Evolutionary conservation across 257 asterid species (phyloP).

Genomic region (Fraxinus anomala): DNA sequence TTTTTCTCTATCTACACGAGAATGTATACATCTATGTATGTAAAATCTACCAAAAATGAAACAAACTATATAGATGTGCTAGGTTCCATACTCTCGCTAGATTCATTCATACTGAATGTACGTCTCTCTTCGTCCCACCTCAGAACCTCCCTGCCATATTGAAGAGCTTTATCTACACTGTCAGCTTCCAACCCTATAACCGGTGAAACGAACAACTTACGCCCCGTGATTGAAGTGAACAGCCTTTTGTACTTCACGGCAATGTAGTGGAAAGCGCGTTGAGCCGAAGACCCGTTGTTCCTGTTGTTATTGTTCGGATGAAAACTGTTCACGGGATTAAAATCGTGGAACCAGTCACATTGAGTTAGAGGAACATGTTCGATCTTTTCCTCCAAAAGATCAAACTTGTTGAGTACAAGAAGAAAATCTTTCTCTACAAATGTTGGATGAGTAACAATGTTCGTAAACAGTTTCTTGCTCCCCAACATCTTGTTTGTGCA

Average conservation of each 20-base stretch:
- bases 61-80: constrained; percentile 43
- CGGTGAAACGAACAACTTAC: constrained; percentile 62
- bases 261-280: constrained; percentile 72
- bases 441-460: constrained; percentile 53
- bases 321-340: constrained; percentile 64
- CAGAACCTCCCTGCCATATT: constrained; percentile 63
- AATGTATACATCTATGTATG: constrained; percentile 9
- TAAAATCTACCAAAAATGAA: not conserved
- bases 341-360: constrained; percentile 87
- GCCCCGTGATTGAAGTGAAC: constrained; percentile 43
- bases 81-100: constrained; percentile 64
- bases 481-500: constrained; percentile 69
- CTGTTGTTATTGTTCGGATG: constrained; percentile 37
- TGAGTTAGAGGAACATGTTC: constrained; percentile 54
- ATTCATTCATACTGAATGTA: constrained; percentile 38
- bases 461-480: constrained; percentile 62
- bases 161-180: constrained; percentile 67
- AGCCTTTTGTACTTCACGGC: constrained; percentile 73
- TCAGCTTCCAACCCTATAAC: constrained; percentile 68
- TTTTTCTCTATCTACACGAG: not conserved
- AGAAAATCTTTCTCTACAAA: constrained; percentile 60
- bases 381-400: constrained; percentile 71
- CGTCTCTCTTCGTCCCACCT: constrained; percentile 72
- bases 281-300: constrained; percentile 60
- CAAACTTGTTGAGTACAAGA: constrained; percentile 76